Percentiles rank a stretch among this genome's conserved stretches.
phyloP scores from a whole-genome alignment of 2,329 filamentous ascomycete genomes.

The Annulohypoxylon truncatum region DNA sequence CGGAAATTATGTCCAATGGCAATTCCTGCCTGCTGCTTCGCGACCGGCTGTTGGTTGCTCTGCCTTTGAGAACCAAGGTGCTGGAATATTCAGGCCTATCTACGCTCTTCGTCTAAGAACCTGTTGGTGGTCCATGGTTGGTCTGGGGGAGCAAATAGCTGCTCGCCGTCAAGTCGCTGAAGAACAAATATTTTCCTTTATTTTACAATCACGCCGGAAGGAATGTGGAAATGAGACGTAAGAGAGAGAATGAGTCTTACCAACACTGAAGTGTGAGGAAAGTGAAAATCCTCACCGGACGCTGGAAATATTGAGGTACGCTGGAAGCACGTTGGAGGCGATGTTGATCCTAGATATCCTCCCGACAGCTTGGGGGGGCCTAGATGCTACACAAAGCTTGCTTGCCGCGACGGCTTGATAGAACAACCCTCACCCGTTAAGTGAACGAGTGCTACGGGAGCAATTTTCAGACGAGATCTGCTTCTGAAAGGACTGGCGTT shows the following conservation, averaged over 20 bases:
- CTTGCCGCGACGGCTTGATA: slow-evolving; percentile 40
- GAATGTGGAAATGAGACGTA: background rate
- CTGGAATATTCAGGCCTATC: slow-evolving; percentile 37
- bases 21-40: slow-evolving; percentile 39
- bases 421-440: slow-evolving; percentile 36
- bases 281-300: slow-evolving; percentile 31
- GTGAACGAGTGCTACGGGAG: slow-evolving; percentile 26
- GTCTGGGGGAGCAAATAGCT: slow-evolving; percentile 7
- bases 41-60: slow-evolving; percentile 50
- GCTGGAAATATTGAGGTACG: slow-evolving; percentile 24
- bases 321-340: slow-evolving; percentile 5
- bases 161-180: slow-evolving; percentile 36
- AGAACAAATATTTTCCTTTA: slow-evolving; percentile 38
- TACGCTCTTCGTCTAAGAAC: slow-evolving; percentile 9
- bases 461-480: slow-evolving; percentile 28
- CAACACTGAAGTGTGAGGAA: too few relatives aligned
- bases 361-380: slow-evolving; percentile 38
- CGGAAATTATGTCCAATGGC: slow-evolving; percentile 55
- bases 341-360: slow-evolving; percentile 36
- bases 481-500: background rate
- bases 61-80: slow-evolving; percentile 27
- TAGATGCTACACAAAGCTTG: slow-evolving; percentile 44
- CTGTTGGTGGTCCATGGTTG: slow-evolving; percentile 28
- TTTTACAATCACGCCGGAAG: slow-evolving; percentile 26
- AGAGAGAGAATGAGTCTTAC: too few relatives aligned